Percentiles rank a stretch among this genome's conserved stretches.
Evolutionary conservation across 2,329 filamentous ascomycete species (phyloP).

Genomic region (Amesomyces nigricolor): DNA sequence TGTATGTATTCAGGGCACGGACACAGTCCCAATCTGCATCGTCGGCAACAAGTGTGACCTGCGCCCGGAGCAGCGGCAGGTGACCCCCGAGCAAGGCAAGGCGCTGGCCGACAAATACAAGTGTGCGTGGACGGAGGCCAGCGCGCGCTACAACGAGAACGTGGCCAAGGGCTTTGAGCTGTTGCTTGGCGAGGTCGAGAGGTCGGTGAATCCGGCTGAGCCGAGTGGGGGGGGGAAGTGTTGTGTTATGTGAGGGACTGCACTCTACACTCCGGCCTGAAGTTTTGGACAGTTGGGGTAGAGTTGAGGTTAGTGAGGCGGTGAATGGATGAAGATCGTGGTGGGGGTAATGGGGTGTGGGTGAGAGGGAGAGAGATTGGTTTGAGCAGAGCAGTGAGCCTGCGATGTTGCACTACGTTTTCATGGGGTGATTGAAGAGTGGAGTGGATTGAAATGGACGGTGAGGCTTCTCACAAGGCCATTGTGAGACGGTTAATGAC

Average conservation of each 20-base stretch:
- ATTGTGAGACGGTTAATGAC: neutral
- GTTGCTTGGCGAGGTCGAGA: conserved; percentile 92
- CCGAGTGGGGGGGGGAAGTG: conserved; percentile 78
- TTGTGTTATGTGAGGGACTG: conserved; percentile 63
- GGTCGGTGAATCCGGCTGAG: conserved; percentile 83
- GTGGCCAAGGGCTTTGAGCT: conserved; percentile 89
- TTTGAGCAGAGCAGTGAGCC: neutral
- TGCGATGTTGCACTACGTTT: neutral
- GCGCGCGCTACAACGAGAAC: conserved; percentile 89
- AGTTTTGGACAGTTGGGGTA: neutral
- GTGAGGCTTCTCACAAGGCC: neutral
- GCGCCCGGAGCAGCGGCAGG: conserved; percentile 86
- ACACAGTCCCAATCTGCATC: conserved; percentile 87
- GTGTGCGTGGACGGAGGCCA: conserved; percentile 92
- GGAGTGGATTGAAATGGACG: neutral
- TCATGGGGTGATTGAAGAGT: too few species aligned
- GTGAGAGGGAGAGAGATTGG: neutral
- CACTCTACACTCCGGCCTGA: neutral
- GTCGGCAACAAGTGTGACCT: conserved; percentile 98
- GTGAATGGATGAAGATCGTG: neutral
- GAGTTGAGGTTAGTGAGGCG: neutral
- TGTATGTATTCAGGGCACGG: conserved; percentile 61
- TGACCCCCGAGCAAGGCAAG: conserved; percentile 77
- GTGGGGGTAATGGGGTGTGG: neutral
- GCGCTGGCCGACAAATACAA: conserved; percentile 79